Conservation (phyloP, 2,329 filamentous ascomycete genomes). For the Xylariales sp. region DNA sequence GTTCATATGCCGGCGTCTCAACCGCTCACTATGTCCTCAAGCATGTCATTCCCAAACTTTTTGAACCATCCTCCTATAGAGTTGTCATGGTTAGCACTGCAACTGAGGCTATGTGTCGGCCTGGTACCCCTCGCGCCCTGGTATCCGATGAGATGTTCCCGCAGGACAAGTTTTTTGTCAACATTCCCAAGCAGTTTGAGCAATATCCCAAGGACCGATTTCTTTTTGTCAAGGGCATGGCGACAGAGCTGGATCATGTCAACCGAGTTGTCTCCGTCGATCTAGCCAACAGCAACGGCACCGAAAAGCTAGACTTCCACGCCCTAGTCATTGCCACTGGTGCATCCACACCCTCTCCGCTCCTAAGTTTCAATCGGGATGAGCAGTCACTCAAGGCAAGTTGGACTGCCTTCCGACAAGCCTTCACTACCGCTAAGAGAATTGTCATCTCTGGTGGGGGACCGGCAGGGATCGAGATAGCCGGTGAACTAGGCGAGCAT, state of each 20-base stretch:
- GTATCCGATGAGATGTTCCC: constrained; percentile 39
- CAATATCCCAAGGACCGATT: constrained; percentile 34
- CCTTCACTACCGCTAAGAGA: constrained; percentile 32
- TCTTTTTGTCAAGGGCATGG: constrained; percentile 37
- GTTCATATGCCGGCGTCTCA: constrained; percentile 46
- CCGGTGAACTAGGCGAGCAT: constrained; percentile 46
- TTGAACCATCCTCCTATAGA: constrained; percentile 31
- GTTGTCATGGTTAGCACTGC: constrained; percentile 40
- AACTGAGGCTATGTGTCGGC: constrained; percentile 35
- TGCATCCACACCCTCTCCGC: constrained; percentile 37
- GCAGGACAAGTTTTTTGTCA: constrained; percentile 39
- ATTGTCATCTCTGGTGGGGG: constrained; percentile 43
- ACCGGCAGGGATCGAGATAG: constrained; percentile 39
- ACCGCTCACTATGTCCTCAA: constrained; percentile 49
- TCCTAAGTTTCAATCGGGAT: constrained; percentile 34
- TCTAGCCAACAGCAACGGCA: constrained; percentile 1
- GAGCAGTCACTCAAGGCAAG: constrained; percentile 25
- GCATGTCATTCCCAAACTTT: constrained; percentile 40
- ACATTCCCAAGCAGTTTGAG: constrained; percentile 31
- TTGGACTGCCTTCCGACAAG: constrained; percentile 35
- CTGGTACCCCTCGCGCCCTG: constrained; percentile 40
- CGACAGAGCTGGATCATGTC: constrained; percentile 28
- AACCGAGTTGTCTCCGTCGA: constrained; percentile 28
- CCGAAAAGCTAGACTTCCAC: constrained; percentile 30
- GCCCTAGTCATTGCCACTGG: constrained; percentile 47